A percentile compares a stretch with the other conserved stretches of the same genome.
These are phyloP conservation scores for Ogataea siamensis DNA, from an alignment of 805 yeast species.

Conservation along the genomic window DNA sequence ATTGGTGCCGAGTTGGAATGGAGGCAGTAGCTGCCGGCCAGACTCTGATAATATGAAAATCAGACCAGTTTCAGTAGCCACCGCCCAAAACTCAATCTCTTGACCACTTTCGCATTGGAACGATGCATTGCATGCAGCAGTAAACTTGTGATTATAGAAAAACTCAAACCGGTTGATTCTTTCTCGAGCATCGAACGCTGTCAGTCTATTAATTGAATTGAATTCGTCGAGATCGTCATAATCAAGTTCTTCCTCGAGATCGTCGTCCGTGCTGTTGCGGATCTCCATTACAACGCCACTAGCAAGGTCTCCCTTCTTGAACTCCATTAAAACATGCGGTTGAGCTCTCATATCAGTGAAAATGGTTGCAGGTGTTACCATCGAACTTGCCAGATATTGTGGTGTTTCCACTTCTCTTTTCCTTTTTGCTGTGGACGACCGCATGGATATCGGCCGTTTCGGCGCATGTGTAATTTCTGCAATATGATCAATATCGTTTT, in stretches of 20 bases:
- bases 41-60: slow-evolving; percentile 43
- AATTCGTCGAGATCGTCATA: slow-evolving; percentile 35
- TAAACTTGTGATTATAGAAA: slow-evolving; percentile 40
- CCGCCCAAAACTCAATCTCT: slow-evolving; percentile 52
- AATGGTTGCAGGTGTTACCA: slow-evolving; percentile 27
- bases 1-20: slow-evolving; percentile 51
- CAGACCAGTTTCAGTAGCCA: slow-evolving; percentile 59
- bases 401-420: slow-evolving; percentile 37
- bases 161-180: slow-evolving; percentile 40
- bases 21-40: slow-evolving; percentile 47
- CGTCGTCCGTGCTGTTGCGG: slow-evolving; percentile 34
- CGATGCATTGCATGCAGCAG: slow-evolving; percentile 33
- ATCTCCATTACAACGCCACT: slow-evolving; percentile 20
- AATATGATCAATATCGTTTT: slow-evolving; percentile 49
- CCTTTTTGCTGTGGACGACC: slow-evolving; percentile 34
- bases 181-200: slow-evolving; percentile 14
- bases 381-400: slow-evolving; percentile 24
- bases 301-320: slow-evolving; percentile 9
- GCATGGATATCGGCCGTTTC: slow-evolving; percentile 32
- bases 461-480: slow-evolving; percentile 32
- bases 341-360: slow-evolving; percentile 31
- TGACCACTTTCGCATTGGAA: slow-evolving; percentile 37
- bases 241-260: slow-evolving; percentile 20
- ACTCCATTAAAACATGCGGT: slow-evolving; percentile 32
- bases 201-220: slow-evolving; percentile 33